phyloP scores from a whole-genome alignment of 2,329 filamentous ascomycete species.

The Cytospora piceicola region DNA sequence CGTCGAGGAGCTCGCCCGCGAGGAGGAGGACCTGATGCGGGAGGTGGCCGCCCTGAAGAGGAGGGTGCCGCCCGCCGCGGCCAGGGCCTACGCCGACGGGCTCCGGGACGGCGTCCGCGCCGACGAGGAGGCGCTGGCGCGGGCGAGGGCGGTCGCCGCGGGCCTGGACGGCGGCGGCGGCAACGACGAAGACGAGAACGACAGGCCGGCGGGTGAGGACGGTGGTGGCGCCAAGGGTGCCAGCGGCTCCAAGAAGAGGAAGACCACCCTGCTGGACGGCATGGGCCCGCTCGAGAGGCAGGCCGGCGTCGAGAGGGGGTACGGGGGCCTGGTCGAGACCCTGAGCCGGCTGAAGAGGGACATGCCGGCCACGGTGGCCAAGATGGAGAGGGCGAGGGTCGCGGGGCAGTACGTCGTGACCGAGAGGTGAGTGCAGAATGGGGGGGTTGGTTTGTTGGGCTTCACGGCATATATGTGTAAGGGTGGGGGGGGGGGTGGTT shows the following conservation, averaged over 20 bases:
- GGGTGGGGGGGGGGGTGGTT: conserved; percentile 9
- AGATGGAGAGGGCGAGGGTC: conserved; percentile 66
- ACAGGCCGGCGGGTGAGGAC: conserved; percentile 26
- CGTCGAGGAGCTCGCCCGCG: conserved; percentile 62
- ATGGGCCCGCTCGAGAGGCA: conserved; percentile 49
- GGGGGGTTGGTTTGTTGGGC: not conserved
- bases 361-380: conserved; percentile 65
- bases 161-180: not conserved
- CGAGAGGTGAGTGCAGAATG: conserved; percentile 39
- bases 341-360: conserved; percentile 59
- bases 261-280: conserved; percentile 37
- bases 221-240: conserved; percentile 31
- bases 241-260: conserved; percentile 30
- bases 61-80: conserved; percentile 51
- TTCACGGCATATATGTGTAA: not conserved
- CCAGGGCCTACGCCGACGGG: conserved; percentile 47
- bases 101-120: conserved; percentile 45
- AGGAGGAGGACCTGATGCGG: conserved; percentile 67
- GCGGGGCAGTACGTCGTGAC: conserved; percentile 62
- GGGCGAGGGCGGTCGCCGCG: conserved; percentile 34
- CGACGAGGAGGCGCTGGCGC: conserved; percentile 52
- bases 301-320: conserved; percentile 51
- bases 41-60: conserved; percentile 66
- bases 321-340: conserved; percentile 52
- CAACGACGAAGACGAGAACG: conserved; percentile 13